Evolutionary conservation across 768 basidiomycete genomes (phyloP).

Genomic region (Tricholoma matsutake): DNA sequence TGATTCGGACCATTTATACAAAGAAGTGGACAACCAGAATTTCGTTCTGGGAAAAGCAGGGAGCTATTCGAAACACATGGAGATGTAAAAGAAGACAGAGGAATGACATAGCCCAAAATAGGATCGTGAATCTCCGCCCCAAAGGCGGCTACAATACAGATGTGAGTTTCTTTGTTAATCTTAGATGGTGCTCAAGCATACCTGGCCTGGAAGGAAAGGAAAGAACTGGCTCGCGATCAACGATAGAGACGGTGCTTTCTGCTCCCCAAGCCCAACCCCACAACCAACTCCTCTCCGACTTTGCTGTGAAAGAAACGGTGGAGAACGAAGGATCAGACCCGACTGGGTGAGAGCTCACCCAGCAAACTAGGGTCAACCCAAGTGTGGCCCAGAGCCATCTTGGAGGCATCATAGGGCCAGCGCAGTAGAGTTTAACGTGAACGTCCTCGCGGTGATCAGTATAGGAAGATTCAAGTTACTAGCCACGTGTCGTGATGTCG

Average conservation of each 20-base stretch:
- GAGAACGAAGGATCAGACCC: slow-evolving; percentile 15
- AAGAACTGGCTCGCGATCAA: slow-evolving; percentile 70
- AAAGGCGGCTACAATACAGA: slow-evolving; percentile 53
- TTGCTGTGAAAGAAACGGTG: slow-evolving; percentile 30
- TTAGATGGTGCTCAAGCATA: slow-evolving; percentile 15
- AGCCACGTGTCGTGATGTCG: background rate
- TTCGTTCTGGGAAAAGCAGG: slow-evolving; percentile 26
- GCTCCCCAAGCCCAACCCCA: slow-evolving; percentile 71
- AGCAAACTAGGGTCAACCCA: slow-evolving; percentile 11
- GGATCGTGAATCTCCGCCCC: slow-evolving; percentile 68
- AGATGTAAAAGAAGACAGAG: slow-evolving; percentile 59
- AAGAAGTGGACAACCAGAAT: slow-evolving; percentile 67
- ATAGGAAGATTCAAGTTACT: background rate
- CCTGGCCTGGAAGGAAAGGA: slow-evolving; percentile 68
- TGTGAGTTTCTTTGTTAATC: background rate
- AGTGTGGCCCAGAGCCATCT: slow-evolving; percentile 27
- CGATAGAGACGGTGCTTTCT: slow-evolving; percentile 69
- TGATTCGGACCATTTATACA: slow-evolving; percentile 53
- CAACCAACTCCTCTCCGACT: slow-evolving; percentile 53
- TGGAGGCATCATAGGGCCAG: slow-evolving; percentile 16
- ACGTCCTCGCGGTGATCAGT: background rate
- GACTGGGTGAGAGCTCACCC: slow-evolving; percentile 25
- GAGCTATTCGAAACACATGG: slow-evolving; percentile 42
- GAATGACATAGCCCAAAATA: slow-evolving; percentile 70
- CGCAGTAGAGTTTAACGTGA: background rate